These are phyloP conservation scores for Cornus controversa DNA, from an alignment of 148 eudicot species.

Conservation along the genomic window DNA sequence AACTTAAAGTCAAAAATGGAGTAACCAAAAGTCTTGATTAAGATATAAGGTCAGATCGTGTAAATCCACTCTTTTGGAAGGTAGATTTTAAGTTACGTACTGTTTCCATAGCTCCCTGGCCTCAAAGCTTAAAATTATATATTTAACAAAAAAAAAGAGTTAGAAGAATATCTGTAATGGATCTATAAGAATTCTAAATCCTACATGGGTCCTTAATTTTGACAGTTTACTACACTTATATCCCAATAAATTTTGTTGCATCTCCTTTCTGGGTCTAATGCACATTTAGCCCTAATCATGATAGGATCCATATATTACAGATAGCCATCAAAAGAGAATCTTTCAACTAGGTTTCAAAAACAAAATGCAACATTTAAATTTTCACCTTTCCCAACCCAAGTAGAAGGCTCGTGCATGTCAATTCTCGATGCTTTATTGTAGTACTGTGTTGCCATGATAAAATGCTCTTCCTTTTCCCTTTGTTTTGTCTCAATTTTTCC, in stretches of 20 bases:
- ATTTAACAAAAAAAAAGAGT: too few species aligned
- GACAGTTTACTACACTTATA: too few species aligned
- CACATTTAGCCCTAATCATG: not conserved
- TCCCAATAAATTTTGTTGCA: not conserved
- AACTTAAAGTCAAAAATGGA: too few species aligned
- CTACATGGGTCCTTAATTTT: too few species aligned
- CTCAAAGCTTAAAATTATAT: too few species aligned
- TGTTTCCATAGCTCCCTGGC: too few species aligned
- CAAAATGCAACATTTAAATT: not conserved
- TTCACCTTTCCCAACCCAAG: constrained; percentile 97
- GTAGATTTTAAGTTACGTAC: too few species aligned
- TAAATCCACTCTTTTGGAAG: too few species aligned
- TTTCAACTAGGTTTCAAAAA: not conserved
- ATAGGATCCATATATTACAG: not conserved
- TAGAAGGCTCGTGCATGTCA: constrained; percentile 93
- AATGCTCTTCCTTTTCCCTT: constrained; percentile 75
- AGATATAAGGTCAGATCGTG: too few species aligned
- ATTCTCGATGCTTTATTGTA: constrained; percentile 92
- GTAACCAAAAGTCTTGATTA: too few species aligned
- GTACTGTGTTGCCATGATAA: constrained; percentile 66
- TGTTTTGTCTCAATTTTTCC: constrained; percentile 82
- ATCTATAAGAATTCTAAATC: too few species aligned
- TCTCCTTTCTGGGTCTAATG: not conserved
- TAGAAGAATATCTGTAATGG: too few species aligned
- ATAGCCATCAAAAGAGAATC: not conserved